Conservation (phyloP, 75 land plant genomes). For the Isoetes taiwanensis region DNA sequence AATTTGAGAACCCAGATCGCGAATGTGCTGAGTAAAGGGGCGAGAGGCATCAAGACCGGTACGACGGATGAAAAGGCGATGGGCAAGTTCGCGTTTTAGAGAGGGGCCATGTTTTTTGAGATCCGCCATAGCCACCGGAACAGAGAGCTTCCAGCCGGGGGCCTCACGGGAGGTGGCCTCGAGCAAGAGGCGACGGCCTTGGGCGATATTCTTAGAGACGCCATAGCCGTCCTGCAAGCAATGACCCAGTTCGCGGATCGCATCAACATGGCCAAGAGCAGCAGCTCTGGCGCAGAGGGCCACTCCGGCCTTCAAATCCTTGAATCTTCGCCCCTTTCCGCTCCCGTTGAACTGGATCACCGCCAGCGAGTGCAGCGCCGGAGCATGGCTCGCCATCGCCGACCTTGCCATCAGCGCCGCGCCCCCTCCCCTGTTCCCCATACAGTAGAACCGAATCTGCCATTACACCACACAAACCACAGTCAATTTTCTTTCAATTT, state of each 20-base stretch:
- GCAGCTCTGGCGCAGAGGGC: slow-evolving; percentile 11
- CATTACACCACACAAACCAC: too few species aligned
- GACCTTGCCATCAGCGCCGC: slow-evolving; percentile 15
- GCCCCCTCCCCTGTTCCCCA: slow-evolving; percentile 1
- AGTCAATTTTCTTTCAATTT: too few species aligned
- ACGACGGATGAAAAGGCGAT: too few species aligned
- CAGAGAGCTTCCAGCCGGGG: too few species aligned
- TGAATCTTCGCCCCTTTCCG: slow-evolving; percentile 6
- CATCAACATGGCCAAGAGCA: slow-evolving; percentile 12
- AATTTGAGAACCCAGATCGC: too few species aligned
- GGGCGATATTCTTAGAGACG: not conserved
- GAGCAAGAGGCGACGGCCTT: slow-evolving; percentile 33
- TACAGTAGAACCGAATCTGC: slow-evolving; percentile 17
- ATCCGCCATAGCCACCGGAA: too few species aligned
- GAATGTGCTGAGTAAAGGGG: too few species aligned
- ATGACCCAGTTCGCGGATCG: slow-evolving; percentile 11
- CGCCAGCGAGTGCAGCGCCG: slow-evolving; percentile 16
- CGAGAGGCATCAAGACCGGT: too few species aligned
- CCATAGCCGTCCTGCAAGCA: slow-evolving; percentile 12
- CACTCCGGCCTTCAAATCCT: slow-evolving; percentile 11
- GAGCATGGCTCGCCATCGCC: slow-evolving; percentile 14
- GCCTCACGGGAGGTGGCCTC: slow-evolving; percentile 60
- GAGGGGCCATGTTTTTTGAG: too few species aligned
- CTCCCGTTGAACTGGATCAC: slow-evolving; percentile 20
- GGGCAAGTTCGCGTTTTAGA: too few species aligned